Conservation (phyloP, 176 grass and related monocot species). For the Saccharum spontaneum region DNA sequence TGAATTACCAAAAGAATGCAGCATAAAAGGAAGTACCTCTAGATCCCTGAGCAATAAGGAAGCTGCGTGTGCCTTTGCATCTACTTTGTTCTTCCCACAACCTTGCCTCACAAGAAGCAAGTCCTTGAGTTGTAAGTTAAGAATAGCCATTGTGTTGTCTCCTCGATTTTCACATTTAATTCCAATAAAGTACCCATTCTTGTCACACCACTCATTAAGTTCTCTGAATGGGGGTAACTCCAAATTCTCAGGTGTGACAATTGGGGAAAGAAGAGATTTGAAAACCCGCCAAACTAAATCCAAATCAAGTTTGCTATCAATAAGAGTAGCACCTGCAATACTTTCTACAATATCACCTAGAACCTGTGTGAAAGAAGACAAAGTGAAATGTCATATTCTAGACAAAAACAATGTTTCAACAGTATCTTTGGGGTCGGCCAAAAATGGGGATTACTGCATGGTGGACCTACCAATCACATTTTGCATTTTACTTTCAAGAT, state of each 20-base stretch:
- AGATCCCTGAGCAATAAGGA: slow-evolving; percentile 79
- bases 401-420: background rate
- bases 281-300: slow-evolving; percentile 67
- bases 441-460: background rate
- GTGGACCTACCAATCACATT: background rate
- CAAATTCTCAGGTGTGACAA: slow-evolving; percentile 87
- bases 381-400: slow-evolving; percentile 7
- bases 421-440: background rate
- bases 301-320: slow-evolving; percentile 84
- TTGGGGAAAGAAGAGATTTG: slow-evolving; percentile 75
- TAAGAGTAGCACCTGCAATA: slow-evolving; percentile 76
- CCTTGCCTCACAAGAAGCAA: slow-evolving; percentile 57
- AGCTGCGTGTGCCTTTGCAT: slow-evolving; percentile 82
- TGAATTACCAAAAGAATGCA: slow-evolving; percentile 20
- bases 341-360: slow-evolving; percentile 97
- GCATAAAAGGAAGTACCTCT: slow-evolving; percentile 48
- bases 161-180: slow-evolving; percentile 54
- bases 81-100: slow-evolving; percentile 57
- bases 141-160: slow-evolving; percentile 51
- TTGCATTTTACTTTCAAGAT: background rate
- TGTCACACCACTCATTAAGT: slow-evolving; percentile 65
- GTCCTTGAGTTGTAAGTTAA: slow-evolving; percentile 77
- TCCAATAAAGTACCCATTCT: slow-evolving; percentile 67
- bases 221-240: slow-evolving; percentile 76
- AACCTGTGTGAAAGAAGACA: slow-evolving; percentile 50